Evolutionary conservation across 2,329 filamentous ascomycete species (phyloP).

Genomic region (Fusarium haematococcum): DNA sequence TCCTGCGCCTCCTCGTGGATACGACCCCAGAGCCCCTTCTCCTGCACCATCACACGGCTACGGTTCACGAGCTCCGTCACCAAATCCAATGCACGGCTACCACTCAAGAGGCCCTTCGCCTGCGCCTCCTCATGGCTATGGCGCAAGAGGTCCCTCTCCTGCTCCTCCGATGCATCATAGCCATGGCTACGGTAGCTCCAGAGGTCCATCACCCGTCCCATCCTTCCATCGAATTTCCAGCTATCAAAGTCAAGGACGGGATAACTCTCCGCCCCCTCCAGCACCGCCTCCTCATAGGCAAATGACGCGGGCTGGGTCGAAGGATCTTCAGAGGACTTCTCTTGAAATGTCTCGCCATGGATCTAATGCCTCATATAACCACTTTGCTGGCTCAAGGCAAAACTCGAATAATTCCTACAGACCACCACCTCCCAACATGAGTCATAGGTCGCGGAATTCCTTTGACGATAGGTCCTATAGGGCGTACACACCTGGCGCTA

Average conservation of each 20-base stretch:
- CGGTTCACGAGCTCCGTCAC: constrained; percentile 48
- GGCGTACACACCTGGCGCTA: constrained; percentile 64
- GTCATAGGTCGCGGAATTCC: constrained; percentile 38
- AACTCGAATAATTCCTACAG: constrained; percentile 55
- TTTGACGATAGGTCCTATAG: constrained; percentile 50
- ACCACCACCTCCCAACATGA: constrained; percentile 32
- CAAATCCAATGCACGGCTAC: constrained; percentile 37
- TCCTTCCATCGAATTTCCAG: constrained; percentile 43
- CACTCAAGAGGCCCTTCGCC: constrained; percentile 46
- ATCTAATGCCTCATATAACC: constrained; percentile 51
- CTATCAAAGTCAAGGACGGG: constrained; percentile 49
- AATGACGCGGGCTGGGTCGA: constrained; percentile 54
- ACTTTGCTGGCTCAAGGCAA: constrained; percentile 49
- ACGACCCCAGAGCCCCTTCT: constrained; percentile 43
- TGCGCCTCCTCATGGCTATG: constrained; percentile 44
- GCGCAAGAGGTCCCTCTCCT: constrained; percentile 49
- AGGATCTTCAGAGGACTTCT: constrained; percentile 51
- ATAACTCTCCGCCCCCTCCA: constrained; percentile 79
- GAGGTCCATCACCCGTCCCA: constrained; percentile 55
- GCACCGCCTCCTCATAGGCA: constrained; percentile 88
- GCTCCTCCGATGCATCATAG: constrained; percentile 39
- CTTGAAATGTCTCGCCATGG: constrained; percentile 49
- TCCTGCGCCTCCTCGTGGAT: constrained; percentile 37
- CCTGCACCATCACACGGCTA: constrained; percentile 48
- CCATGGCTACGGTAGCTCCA: constrained; percentile 47